Evolutionary conservation across 1,284 basidiomycete genomes (phyloP).

Genomic region (Cutaneotrichosporon arboriforme): DNA sequence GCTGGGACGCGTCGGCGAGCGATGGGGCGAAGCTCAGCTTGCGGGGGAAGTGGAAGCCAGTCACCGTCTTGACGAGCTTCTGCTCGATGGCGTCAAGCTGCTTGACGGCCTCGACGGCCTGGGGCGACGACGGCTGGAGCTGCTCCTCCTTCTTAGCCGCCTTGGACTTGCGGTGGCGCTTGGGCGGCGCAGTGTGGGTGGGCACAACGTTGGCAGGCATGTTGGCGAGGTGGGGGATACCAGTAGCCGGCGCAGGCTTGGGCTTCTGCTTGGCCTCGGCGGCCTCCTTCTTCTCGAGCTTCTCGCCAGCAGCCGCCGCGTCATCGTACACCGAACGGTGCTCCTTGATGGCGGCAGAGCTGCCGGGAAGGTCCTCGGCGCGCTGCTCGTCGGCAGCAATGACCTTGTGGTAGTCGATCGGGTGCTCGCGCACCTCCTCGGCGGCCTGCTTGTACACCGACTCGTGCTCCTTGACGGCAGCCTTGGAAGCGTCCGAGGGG

Average conservation of each 20-base stretch:
- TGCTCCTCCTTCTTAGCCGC: background rate
- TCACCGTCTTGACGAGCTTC: slow-evolving; percentile 24
- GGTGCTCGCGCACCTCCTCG: background rate
- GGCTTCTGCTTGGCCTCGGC: slow-evolving; percentile 5
- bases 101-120: slow-evolving; percentile 19
- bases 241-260: slow-evolving; percentile 82
- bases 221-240: slow-evolving; percentile 49
- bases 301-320: background rate
- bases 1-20: slow-evolving; percentile 18
- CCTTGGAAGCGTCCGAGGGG: slow-evolving; percentile 46
- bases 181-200: background rate
- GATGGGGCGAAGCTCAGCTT: slow-evolving; percentile 32
- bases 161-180: slow-evolving; percentile 2
- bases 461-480: background rate
- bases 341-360: background rate
- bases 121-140: slow-evolving; percentile 10
- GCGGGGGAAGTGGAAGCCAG: slow-evolving; percentile 36
- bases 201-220: background rate
- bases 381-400: background rate
- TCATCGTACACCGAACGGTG: background rate
- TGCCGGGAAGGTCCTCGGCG: background rate
- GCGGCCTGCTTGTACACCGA: background rate
- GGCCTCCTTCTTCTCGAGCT: too few relatives aligned
- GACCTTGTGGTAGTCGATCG: background rate
- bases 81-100: slow-evolving; percentile 28